phyloP scores from a whole-genome alignment of 352 stramenopile genomes.

The Phytophthora tubulina region DNA sequence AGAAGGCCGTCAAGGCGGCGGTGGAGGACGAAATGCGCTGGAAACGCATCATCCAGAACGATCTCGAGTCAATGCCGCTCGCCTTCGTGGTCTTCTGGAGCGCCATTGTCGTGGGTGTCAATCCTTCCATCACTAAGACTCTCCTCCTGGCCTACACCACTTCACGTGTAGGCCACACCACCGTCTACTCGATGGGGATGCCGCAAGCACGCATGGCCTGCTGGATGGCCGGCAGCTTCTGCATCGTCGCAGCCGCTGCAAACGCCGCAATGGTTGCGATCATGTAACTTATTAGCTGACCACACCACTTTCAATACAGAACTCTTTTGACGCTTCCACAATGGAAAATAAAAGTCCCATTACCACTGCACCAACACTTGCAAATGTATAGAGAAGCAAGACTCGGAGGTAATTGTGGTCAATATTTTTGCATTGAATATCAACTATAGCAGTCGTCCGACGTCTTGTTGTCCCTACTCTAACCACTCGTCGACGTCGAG shows the following conservation, averaged over 20 bases:
- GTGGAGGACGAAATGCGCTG: conserved; percentile 56
- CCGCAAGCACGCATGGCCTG: conserved; percentile 38
- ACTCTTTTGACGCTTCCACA: conserved; percentile 4
- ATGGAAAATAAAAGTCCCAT: too few relatives aligned
- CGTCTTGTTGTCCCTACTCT: conserved; percentile 28
- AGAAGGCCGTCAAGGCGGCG: conserved; percentile 41
- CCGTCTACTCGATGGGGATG: conserved; percentile 52
- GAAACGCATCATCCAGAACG: conserved; percentile 67
- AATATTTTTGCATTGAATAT: conserved; percentile 11
- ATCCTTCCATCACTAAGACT: conserved; percentile 38
- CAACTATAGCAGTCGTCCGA: not conserved
- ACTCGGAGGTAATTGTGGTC: not conserved
- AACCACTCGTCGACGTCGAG: conserved; percentile 9
- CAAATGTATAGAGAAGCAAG: too few relatives aligned
- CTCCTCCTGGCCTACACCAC: conserved; percentile 56
- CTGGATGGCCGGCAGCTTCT: conserved; percentile 43
- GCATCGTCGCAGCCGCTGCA: conserved; percentile 29
- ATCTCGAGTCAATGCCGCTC: conserved; percentile 68
- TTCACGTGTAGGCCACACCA: conserved; percentile 50
- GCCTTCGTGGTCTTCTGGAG: conserved; percentile 57
- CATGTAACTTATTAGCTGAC: conserved; percentile 13
- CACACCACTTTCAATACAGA: not conserved
- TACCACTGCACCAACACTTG: too few relatives aligned
- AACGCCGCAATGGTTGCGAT: conserved; percentile 8
- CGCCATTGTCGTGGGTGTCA: conserved; percentile 49